Evolutionary conservation across 2,329 filamentous ascomycete species (phyloP).

Genomic region (Celoporthe dispersa): DNA sequence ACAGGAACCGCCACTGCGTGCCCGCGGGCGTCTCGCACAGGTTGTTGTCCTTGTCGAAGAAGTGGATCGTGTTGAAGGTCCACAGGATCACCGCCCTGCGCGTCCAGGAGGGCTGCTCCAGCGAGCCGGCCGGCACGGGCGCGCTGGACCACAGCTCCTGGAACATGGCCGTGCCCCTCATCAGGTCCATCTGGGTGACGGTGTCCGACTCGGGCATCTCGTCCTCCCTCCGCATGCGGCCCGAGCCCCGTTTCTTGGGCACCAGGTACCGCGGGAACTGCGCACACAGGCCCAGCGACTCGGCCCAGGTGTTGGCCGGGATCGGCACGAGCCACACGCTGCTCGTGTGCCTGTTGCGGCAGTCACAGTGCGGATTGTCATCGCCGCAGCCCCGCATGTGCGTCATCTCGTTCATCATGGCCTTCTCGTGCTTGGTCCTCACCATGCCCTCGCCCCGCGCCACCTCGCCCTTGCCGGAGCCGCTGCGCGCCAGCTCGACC

Average conservation of each 20-base stretch:
- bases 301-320: constrained; percentile 62
- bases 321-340: constrained; percentile 59
- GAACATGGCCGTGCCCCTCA: constrained; percentile 67
- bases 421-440: constrained; percentile 39
- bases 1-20: constrained; percentile 66
- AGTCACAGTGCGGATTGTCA: constrained; percentile 54
- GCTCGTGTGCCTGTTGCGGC: constrained; percentile 50
- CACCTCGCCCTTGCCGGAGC: constrained; percentile 44
- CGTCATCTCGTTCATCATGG: constrained; percentile 52
- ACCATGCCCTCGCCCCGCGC: constrained; percentile 8
- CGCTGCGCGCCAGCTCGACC: constrained; percentile 52
- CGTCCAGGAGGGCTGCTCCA: constrained; percentile 48
- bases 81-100: constrained; percentile 66
- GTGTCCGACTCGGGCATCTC: constrained; percentile 35
- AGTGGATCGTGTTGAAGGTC: constrained; percentile 62
- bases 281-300: constrained; percentile 60
- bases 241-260: constrained; percentile 28
- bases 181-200: constrained; percentile 57
- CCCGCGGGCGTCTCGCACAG: constrained; percentile 55
- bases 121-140: constrained; percentile 42
- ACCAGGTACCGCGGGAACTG: constrained; percentile 51
- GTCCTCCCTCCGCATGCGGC: constrained; percentile 32
- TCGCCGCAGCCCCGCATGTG: constrained; percentile 59
- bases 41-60: constrained; percentile 47
- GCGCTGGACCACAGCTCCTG: constrained; percentile 66